phyloP scores from a whole-genome alignment of 495 filamentous ascomycete species.

The Lophiostoma macrostomum region DNA sequence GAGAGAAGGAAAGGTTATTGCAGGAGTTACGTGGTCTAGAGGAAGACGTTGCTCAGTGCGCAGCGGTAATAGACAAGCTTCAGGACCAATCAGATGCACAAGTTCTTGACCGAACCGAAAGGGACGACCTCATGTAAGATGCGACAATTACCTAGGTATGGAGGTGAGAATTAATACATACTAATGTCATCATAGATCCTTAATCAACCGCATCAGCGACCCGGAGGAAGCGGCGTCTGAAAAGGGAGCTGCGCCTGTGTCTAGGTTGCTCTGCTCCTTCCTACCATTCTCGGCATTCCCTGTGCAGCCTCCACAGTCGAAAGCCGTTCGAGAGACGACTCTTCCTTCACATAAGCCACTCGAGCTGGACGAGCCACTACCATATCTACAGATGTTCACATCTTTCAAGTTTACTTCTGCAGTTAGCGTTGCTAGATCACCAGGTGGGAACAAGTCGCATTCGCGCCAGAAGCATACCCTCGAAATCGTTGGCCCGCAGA shows the following conservation, averaged over 20 bases:
- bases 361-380: constrained; percentile 53
- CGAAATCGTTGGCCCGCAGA: constrained; percentile 26
- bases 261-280: constrained; percentile 32
- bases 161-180: no score
- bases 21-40: constrained; percentile 15
- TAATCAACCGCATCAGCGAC: constrained; percentile 22
- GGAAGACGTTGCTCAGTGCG: constrained; percentile 13
- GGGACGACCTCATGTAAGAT: constrained; percentile 13
- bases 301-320: not conserved
- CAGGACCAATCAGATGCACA: not conserved
- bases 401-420: constrained; percentile 52
- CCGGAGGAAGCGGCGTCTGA: not conserved
- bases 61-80: constrained; percentile 10
- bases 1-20: constrained; percentile 21
- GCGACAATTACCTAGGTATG: no score
- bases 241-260: constrained; percentile 17
- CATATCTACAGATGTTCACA: constrained; percentile 57
- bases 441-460: not conserved
- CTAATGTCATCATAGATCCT: constrained; percentile 5
- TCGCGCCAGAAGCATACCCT: constrained; percentile 32
- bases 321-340: constrained; percentile 1
- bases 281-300: constrained; percentile 23
- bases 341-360: constrained; percentile 53
- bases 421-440: constrained; percentile 35
- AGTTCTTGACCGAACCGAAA: constrained; percentile 2